Conservation (phyloP, 148 eudicot genomes). For the Cornus kousa region DNA sequence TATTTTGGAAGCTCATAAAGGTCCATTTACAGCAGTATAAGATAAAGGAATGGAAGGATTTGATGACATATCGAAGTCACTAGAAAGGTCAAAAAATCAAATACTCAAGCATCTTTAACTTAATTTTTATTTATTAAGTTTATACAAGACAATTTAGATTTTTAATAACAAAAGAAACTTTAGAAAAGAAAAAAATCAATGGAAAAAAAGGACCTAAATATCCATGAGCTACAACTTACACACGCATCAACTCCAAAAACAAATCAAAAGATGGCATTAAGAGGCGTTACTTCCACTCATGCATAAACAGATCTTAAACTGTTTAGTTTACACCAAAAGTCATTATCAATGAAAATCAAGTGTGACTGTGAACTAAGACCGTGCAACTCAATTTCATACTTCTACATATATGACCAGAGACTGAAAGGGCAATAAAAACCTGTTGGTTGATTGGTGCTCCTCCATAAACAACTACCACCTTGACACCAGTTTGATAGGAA, state of each 20-base stretch:
- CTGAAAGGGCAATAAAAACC: conserved; percentile 26
- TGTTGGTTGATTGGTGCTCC: conserved; percentile 87
- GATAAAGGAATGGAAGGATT: too few species aligned
- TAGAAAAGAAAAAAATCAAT: too few species aligned
- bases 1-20: too few species aligned
- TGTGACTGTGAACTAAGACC: neutral
- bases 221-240: neutral
- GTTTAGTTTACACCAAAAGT: neutral
- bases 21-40: too few species aligned
- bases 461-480: conserved; percentile 83
- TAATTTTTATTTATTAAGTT: too few species aligned
- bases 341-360: neutral
- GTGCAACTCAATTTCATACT: neutral
- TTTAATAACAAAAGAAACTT: neutral
- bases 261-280: neutral
- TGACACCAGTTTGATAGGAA: conserved; percentile 82
- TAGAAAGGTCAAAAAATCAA: too few species aligned
- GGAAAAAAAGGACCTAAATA: neutral
- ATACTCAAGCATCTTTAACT: too few species aligned
- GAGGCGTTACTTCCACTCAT: neutral
- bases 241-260: neutral
- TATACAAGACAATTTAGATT: neutral
- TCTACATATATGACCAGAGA: neutral
- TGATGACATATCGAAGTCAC: too few species aligned
- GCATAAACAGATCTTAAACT: neutral